These are phyloP conservation scores for Vitis hybrid DNA, from an alignment of 177 flowering plant genomes.

Conservation along the genomic window DNA sequence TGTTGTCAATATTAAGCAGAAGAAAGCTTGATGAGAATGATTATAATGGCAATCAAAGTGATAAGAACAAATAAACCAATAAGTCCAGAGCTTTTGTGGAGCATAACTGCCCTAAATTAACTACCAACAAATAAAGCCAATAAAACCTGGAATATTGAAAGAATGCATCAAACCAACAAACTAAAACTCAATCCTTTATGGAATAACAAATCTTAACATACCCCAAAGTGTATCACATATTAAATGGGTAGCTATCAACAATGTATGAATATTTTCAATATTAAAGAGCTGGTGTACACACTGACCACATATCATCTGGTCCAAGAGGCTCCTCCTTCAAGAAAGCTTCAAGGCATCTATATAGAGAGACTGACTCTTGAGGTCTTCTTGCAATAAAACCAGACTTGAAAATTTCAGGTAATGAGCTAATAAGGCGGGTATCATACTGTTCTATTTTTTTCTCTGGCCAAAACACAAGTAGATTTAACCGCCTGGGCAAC, in stretches of 20 bases:
- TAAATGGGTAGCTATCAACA: background rate
- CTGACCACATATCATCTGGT: slow-evolving; percentile 99
- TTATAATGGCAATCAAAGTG: background rate
- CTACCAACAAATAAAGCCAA: background rate
- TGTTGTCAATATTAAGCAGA: background rate
- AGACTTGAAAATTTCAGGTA: slow-evolving; percentile 76
- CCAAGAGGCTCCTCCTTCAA: slow-evolving; percentile 97
- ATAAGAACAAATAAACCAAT: background rate
- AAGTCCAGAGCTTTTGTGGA: too few species aligned
- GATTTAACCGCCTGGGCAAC: slow-evolving; percentile 37
- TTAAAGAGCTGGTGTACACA: slow-evolving; percentile 6
- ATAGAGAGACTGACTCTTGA: slow-evolving; percentile 79
- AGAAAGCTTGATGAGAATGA: background rate
- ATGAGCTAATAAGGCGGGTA: slow-evolving; percentile 41
- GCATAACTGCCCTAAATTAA: background rate
- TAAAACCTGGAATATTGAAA: background rate
- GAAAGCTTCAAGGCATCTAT: slow-evolving; percentile 91
- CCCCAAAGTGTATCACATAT: too few species aligned
- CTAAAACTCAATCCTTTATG: background rate
- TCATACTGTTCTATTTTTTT: slow-evolving; percentile 50
- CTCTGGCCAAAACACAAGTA: slow-evolving; percentile 71
- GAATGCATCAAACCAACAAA: background rate
- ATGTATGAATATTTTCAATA: background rate
- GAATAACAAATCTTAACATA: background rate
- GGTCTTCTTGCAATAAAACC: slow-evolving; percentile 55